phyloP scores from a whole-genome alignment of 2,329 filamentous ascomycete species.

The Clarireedia homoeocarpa region DNA sequence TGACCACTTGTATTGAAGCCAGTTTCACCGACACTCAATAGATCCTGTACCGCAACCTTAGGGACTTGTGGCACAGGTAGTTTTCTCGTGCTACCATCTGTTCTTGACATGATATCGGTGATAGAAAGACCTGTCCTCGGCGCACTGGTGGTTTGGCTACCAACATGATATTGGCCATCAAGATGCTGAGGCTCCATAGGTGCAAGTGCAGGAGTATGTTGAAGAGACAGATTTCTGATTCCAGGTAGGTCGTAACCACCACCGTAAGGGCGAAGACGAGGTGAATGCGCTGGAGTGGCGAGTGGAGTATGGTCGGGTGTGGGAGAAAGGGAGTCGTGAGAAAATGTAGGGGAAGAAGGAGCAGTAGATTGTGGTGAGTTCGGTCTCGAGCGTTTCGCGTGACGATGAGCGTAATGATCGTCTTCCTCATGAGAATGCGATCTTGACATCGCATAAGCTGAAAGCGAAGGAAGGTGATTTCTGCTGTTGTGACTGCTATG shows the following conservation, averaged over 20 bases:
- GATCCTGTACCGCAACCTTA: constrained; percentile 79
- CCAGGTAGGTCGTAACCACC: constrained; percentile 76
- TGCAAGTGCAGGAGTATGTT: constrained; percentile 57
- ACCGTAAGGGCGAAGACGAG: constrained; percentile 68
- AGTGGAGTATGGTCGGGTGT: constrained; percentile 98
- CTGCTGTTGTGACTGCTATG: constrained; percentile 39
- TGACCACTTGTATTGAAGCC: constrained; percentile 62
- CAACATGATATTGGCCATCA: constrained; percentile 35
- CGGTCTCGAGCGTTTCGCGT: constrained; percentile 81
- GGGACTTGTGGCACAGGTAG: constrained; percentile 86
- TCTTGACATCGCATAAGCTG: constrained; percentile 89
- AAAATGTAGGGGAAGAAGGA: constrained; percentile 92
- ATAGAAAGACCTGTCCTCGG: constrained; percentile 66
- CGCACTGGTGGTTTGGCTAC: constrained; percentile 38
- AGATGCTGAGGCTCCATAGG: constrained; percentile 51
- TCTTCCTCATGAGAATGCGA: constrained; percentile 78
- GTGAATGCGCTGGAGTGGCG: constrained; percentile 90
- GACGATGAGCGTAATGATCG: constrained; percentile 65
- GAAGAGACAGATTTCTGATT: constrained; percentile 64
- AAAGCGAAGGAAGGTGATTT: constrained; percentile 44
- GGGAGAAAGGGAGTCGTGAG: constrained; percentile 88
- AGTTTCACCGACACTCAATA: constrained; percentile 56
- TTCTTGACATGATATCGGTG: constrained; percentile 84
- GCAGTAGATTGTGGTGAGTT: constrained; percentile 94
- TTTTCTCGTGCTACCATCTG: constrained; percentile 83